Evolutionary conservation across 768 basidiomycete genomes (phyloP), one percentile per base, ranked within the genome.

Genomic region (Russula ochroleuca): DNA sequence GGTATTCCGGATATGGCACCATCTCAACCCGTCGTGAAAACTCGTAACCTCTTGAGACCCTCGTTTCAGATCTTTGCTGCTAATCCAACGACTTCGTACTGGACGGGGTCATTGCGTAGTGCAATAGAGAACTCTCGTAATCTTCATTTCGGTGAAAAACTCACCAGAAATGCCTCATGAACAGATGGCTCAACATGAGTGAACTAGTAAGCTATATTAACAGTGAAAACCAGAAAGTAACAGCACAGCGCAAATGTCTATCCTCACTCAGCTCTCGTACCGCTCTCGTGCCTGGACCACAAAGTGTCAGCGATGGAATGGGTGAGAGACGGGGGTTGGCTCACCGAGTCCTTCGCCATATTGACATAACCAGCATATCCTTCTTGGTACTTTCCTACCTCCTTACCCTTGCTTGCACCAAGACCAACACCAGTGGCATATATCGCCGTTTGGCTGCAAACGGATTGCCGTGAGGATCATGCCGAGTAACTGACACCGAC

Each of bases 321-420:
- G 55, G 62, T 3, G 23, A 25, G n/a, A 47, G 21, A 40, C n/a
- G 38, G 28, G 21, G 40, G 28, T 5, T 45, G 45, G 73, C 78
- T 78, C 73, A 88, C 86, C 73, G 84, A 80, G 73, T 89, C 86
- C 71, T 88, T 84, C 52, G 81, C 86, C 83, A 87, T 83, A 57
- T 85, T 78, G 47, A 88, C 84, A 73, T 90, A 91, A 64, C 84
- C 85, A 43, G 82, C 74, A 68, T 86, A 84, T 23, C 85, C 85
- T 66, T 87, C 85, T 3, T 84, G 75, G 67, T 84, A 85, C 73
- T 88, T 87, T 57, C 83, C 84, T 60, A 93, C 76, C 59, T 92
- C 92, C 72, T 87, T 90, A 63, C 86, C 92, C 77, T 94, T 96
- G 72, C 88, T 87, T 0, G 94, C 94, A n/a, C 95, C 95, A 13